Evolutionary conservation across 202 grass and related monocot species (phyloP).

Genomic region (Tripidium arundinaceum): DNA sequence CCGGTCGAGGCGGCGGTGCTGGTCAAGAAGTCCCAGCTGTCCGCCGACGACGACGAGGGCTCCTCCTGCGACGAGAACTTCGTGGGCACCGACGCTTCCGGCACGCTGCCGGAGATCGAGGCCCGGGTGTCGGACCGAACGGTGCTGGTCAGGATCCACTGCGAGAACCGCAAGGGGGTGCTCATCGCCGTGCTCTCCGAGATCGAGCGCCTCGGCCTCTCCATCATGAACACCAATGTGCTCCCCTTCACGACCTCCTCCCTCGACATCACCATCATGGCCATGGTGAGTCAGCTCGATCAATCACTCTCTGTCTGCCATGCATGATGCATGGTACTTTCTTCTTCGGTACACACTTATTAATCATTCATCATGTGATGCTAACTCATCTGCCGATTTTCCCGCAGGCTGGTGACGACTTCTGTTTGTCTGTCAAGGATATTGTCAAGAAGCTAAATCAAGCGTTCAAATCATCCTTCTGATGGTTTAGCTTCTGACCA

Average conservation of each 20-base stretch:
- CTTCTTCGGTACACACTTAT: not conserved
- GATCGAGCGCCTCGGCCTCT: slow-evolving; percentile 64
- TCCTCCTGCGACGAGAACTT: slow-evolving; percentile 73
- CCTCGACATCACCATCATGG: slow-evolving; percentile 89
- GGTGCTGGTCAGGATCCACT: slow-evolving; percentile 87
- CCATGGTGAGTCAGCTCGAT: slow-evolving; percentile 58
- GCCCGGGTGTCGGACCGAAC: slow-evolving; percentile 66
- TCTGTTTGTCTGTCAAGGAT: slow-evolving; percentile 80
- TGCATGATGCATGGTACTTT: not conserved
- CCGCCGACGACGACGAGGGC: slow-evolving; percentile 46
- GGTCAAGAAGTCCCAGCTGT: slow-evolving; percentile 73
- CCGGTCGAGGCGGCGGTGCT: slow-evolving; percentile 85
- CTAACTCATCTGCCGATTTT: slow-evolving; percentile 28
- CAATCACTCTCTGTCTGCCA: not conserved
- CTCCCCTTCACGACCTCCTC: slow-evolving; percentile 70
- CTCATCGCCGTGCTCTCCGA: slow-evolving; percentile 64
- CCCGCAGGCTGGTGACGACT: slow-evolving; percentile 70
- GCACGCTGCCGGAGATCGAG: slow-evolving; percentile 76
- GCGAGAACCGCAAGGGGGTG: slow-evolving; percentile 73
- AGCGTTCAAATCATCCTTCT: slow-evolving; percentile 58
- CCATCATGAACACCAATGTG: slow-evolving; percentile 82
- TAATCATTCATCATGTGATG: not conserved
- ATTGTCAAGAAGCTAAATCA: slow-evolving; percentile 81
- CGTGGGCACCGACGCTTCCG: slow-evolving; percentile 18
- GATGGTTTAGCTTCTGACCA: slow-evolving; percentile 44